Base-by-base conservation (phyloP, 1,284 basidiomycete species). In the Sanghuangporus sanghuang region DNA sequence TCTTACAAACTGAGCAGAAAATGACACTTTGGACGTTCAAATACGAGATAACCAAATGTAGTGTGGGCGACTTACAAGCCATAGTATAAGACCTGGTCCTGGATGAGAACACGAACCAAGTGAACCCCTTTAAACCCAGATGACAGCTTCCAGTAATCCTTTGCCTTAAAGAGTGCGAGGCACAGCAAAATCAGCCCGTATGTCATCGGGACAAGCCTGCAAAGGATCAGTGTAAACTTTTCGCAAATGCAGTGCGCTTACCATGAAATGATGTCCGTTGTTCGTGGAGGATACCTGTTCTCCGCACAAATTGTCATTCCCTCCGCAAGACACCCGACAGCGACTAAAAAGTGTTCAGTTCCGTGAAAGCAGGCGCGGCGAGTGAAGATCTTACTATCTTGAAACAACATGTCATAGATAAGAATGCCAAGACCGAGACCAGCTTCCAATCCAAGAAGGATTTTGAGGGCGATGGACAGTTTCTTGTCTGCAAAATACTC, bases 111-210 rank as follows among this genome's bases (percentile, higher is more conserved):
- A 14, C 49, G 40, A 27, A 62, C 54, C 4, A 62, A 52, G 14
- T 49, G n/a, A 38, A 50, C 48, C 3, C 61, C 61, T 12, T 40
- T 44, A 42, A 62, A 55, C 12, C 53, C 53, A 16, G 23, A 18
- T 14, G 46, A 40, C 11, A 21, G 18, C 35, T 23, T 62, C 61
- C 61, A 62, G 27, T 56, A 38, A 1, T 62, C 54, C 6, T 21
- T n/a, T 14, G 40, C 54, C 42, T 62, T 62, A 27, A 21, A 62
- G 6, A 62, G 53, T 16, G 61, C 52, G 18, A 62, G 44, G 53
- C 12, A 9, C 16, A 62, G 21, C 23, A 62, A 42, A 35, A 62
- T 35, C 9, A 40, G 5, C 1, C 61, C 61, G 18, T 56, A 62
- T 35, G 23, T 16, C 18, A 62, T 21, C 18, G 53, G 53, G 4